Percentiles rank a stretch among this genome's conserved stretches.
Conservation (phyloP, 345 rosid genomes). For the Sisymbrium altissimum region DNA sequence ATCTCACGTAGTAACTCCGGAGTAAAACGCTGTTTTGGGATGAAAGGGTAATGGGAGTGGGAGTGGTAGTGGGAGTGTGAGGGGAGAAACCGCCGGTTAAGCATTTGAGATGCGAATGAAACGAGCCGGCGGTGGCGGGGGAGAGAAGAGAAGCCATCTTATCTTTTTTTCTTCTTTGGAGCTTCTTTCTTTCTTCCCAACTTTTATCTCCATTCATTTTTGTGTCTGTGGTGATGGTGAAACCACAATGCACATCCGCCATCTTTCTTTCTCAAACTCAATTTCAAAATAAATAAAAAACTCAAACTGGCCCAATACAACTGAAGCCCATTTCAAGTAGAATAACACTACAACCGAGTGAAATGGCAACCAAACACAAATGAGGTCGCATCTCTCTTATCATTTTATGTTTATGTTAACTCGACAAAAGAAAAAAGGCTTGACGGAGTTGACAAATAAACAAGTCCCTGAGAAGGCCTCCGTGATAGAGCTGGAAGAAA, state of each 20-base stretch:
- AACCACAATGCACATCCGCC: background rate
- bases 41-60: conserved; percentile 28
- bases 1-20: conserved; percentile 31
- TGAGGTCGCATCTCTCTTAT: too few species aligned
- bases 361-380: too few species aligned
- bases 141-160: conserved; percentile 57
- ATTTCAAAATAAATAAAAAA: background rate
- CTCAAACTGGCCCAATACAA: too few species aligned
- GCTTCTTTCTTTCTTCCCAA: background rate
- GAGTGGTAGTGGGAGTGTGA: conserved; percentile 7
- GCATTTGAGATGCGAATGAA: conserved; percentile 31
- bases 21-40: background rate
- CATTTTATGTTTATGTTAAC: too few species aligned
- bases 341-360: too few species aligned
- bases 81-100: conserved; percentile 34
- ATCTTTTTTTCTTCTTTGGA: conserved; percentile 3
- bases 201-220: background rate
- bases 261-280: background rate
- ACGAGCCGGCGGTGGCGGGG: conserved; percentile 37
- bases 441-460: too few species aligned
- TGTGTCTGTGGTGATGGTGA: background rate
- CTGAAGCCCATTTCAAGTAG: background rate
- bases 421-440: too few species aligned
- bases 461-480: too few species aligned
- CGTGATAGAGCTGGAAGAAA: too few species aligned